Evolutionary conservation across 768 basidiomycete species (phyloP).

Genomic region (Jaapia argillacea): DNA sequence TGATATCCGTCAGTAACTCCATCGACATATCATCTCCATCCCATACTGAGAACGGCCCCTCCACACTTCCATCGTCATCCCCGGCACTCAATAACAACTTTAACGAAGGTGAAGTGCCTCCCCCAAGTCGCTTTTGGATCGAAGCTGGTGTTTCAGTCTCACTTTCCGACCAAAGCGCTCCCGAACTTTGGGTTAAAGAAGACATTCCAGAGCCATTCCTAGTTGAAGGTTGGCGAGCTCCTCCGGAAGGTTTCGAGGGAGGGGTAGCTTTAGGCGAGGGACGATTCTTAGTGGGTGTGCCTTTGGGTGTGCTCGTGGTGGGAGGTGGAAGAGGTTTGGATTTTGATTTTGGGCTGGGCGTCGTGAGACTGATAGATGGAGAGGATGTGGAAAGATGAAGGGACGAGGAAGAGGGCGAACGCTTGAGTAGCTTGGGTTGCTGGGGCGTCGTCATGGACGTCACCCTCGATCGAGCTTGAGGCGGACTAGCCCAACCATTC

Average conservation of each 20-base stretch:
- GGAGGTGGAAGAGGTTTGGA: slow-evolving; percentile 6
- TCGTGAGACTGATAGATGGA: slow-evolving; percentile 5
- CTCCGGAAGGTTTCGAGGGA: too few species aligned
- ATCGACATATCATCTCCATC: slow-evolving; percentile 53
- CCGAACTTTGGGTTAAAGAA: not conserved
- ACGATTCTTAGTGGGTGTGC: slow-evolving; percentile 9
- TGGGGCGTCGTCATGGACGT: not conserved
- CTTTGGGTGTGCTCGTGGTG: slow-evolving; percentile 12
- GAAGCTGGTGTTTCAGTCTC: slow-evolving; percentile 5
- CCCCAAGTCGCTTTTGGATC: slow-evolving; percentile 4
- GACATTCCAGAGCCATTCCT: not conserved
- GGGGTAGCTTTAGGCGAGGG: not conserved
- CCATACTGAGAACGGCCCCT: slow-evolving; percentile 26
- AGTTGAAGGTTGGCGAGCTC: not conserved
- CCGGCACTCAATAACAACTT: slow-evolving; percentile 20
- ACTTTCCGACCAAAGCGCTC: too few species aligned
- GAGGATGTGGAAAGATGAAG: not conserved
- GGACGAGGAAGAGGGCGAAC: not conserved
- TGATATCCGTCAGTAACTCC: slow-evolving; percentile 55
- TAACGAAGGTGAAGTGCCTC: slow-evolving; percentile 6
- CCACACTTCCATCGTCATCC: slow-evolving; percentile 9
- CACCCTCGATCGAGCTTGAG: not conserved
- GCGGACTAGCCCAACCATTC: too few species aligned
- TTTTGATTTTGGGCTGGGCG: slow-evolving; percentile 7
- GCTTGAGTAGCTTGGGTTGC: not conserved